A percentile compares a stretch with the other conserved stretches of the same genome.
phyloP scores from a whole-genome alignment of 768 basidiomycete genomes.

The Hypsizygus marmoreus region DNA sequence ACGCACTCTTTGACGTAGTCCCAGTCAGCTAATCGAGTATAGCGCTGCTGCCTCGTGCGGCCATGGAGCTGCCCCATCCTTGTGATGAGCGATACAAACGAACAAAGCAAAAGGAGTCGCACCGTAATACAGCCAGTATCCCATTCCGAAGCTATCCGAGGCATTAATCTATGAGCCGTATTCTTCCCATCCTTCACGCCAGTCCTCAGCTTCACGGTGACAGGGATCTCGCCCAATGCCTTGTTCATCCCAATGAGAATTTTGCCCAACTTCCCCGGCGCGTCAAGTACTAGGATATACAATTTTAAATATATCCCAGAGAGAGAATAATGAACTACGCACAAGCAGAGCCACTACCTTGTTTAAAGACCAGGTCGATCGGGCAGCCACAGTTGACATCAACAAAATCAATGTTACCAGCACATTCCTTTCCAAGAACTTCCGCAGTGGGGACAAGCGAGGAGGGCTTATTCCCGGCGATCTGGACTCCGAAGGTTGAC shows the following conservation, averaged over 20 bases:
- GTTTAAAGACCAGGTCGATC: slow-evolving; percentile 92
- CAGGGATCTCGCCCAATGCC: slow-evolving; percentile 86
- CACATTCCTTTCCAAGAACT: slow-evolving; percentile 69
- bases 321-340: slow-evolving; percentile 31
- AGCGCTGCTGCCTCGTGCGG: slow-evolving; percentile 91
- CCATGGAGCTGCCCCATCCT: slow-evolving; percentile 77
- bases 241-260: slow-evolving; percentile 90
- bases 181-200: slow-evolving; percentile 90
- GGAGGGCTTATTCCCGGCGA: slow-evolving; percentile 86
- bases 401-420: slow-evolving; percentile 78
- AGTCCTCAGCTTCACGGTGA: slow-evolving; percentile 90
- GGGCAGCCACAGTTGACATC: slow-evolving; percentile 98
- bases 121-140: slow-evolving; percentile 47
- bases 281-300: slow-evolving; percentile 68
- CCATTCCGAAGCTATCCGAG: slow-evolving; percentile 62
- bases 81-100: neutral
- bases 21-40: slow-evolving; percentile 93
- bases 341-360: slow-evolving; percentile 90
- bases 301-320: slow-evolving; percentile 1
- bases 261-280: slow-evolving; percentile 79
- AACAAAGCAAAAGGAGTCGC: slow-evolving; percentile 11
- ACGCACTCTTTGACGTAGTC: slow-evolving; percentile 89
- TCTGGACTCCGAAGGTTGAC: slow-evolving; percentile 84
- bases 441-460: slow-evolving; percentile 83
- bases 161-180: slow-evolving; percentile 89